These are phyloP conservation scores for Aristolochia contorta DNA, from an alignment of 164 flowering plant species.

Conservation along the genomic window DNA sequence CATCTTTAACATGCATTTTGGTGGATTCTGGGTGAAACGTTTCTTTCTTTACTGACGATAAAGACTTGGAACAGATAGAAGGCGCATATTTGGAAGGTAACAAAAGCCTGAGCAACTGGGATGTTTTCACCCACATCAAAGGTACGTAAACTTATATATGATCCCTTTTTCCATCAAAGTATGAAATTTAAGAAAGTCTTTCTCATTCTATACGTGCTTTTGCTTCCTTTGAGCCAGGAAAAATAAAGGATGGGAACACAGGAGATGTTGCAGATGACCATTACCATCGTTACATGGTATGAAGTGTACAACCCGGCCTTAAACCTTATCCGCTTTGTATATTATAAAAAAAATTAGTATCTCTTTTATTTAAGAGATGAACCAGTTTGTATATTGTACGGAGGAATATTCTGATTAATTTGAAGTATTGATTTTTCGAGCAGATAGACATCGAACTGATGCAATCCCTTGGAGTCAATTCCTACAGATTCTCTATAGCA, in stretches of 20 bases:
- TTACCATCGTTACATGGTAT: constrained; percentile 7
- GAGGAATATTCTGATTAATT: no score
- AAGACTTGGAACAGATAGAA: constrained; percentile 16
- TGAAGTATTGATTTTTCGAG: not conserved
- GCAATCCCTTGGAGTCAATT: constrained; percentile 46
- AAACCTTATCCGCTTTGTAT: no score
- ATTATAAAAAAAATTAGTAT: no score
- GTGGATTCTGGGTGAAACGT: no score
- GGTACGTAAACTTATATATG: not conserved
- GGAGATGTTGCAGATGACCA: constrained; percentile 9
- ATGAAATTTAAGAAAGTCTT: not conserved
- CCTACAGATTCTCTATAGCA: constrained; percentile 63
- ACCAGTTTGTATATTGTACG: not conserved
- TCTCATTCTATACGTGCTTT: not conserved
- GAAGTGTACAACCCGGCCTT: no score
- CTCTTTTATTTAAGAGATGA: no score
- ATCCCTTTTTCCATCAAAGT: not conserved
- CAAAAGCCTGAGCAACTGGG: constrained; percentile 30
- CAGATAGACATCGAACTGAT: constrained; percentile 41
- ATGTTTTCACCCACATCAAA: constrained; percentile 15
- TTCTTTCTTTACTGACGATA: no score
- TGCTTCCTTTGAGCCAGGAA: not conserved
- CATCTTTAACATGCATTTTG: no score
- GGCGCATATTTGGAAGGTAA: constrained; percentile 20
- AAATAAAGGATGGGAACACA: constrained; percentile 3